Base-by-base conservation (phyloP, 257 asterid genomes). In the Solanum boliviense region DNA sequence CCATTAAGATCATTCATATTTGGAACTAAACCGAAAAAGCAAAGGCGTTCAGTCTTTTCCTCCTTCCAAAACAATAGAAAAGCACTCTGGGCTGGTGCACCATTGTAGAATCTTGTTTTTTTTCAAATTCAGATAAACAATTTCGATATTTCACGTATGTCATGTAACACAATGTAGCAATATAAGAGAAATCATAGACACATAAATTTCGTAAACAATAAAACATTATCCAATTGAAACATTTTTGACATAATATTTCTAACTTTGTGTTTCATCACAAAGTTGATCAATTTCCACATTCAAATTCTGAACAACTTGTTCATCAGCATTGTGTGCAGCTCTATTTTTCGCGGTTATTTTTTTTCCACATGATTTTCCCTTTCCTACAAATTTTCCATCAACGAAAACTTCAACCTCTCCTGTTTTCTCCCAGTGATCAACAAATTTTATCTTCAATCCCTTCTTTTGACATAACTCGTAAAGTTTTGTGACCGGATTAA, bases 1-100 rank as follows among this genome's bases (percentile, higher is more conserved):
- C 96, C 96, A 0, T 87, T 94, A 48, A 83, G 94, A 36, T 88
- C 94, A 5, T 93, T 93, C 78, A 88, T 94, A 9, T 94, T 92
- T 41, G 96, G 96, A 20, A 86, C 91, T 5, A 93, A 94, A 76
- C 88, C 62, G 10, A 93, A 93, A 91, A 94, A 94, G 84, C 90
- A 88, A 52, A 94, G 88, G 93, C 87, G 71, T 44, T 94, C 95
- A 4, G 58, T 94, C 31, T 93, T 94, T 87, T 87, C 94, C 4
- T 79, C 88, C 68, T 90, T 92, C 92, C 92, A 92, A 87, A 94
- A 92, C 5, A 81, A 82, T 84, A 91, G 89, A 74, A 88, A 91
- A 81, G 79, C 88, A 12, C 76, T 88, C 16, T 91, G 88, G 86
- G 90, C 92, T 86, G 67, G 25, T 20, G 67, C 67, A 58, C 67